Base-by-base conservation (phyloP, 345 rosid genomes). In the Aegle marmelos region DNA sequence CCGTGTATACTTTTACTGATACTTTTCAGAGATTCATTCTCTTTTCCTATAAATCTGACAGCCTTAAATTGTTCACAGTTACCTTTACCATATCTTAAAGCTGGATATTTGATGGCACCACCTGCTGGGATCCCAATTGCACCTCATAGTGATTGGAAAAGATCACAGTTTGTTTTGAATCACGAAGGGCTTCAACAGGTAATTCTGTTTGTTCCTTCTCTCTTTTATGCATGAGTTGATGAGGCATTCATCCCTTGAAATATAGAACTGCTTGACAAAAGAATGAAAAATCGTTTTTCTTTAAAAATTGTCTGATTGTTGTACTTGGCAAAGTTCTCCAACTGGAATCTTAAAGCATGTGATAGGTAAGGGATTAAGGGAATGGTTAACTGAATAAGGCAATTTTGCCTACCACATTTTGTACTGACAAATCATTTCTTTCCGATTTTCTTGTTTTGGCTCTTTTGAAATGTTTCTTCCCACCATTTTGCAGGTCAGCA, bases 151-250 rank as follows among this genome's bases (percentile, higher is more conserved):
- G 98, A 94, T 77, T 94, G 98, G 98, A 93, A 86, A 80, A 87
- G 88, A 74, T 83, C 94, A 13, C 92, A 90, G 78, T 93, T 94
- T 77, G 82, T 90, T 79, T 86, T 94, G 81, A 89, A 91, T 85
- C 94, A 94, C 60, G 98, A 94, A 87, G 88, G 89, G 69, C 98
- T 94, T 79, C 90, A 89, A 70, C 97, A 91, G 97, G 98, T 92
- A 86, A 68, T 13, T 58, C 63, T 74, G 19, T 41, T 62, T 65
- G 27, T 39, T 72, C 33, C 70, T 39, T 72, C 33, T 74, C 77
- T 45, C 28, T 28, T 30, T 60, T 41, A 37, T 61, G 39, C 56
- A 39, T 19, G 56, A 41, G 13, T 59, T 25, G 31, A 19, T 19
- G 16, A 53, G 57, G 57, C 22, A 53, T 53, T 53, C 22, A 0